Conservation (phyloP, 305 asterid genomes). For the Fraxinus velutina region DNA sequence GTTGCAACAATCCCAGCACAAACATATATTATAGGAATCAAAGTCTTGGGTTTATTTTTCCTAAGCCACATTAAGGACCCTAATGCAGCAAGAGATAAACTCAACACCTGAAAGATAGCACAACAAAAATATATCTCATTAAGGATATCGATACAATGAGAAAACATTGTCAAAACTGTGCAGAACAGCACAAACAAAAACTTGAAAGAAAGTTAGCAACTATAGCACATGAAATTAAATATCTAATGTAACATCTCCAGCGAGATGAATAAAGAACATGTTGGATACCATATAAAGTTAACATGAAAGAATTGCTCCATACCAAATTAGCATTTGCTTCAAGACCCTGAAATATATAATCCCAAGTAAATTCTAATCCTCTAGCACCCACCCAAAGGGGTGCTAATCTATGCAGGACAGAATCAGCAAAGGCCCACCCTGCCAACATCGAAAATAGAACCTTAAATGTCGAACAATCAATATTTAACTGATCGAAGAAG, state of each 20-base stretch:
- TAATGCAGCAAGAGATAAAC: conserved; percentile 88
- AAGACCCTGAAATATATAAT: conserved; percentile 83
- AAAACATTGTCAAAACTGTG: background rate
- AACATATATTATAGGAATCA: conserved; percentile 80
- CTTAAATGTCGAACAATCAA: conserved; percentile 1
- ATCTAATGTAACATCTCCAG: background rate
- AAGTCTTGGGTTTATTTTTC: conserved; percentile 87
- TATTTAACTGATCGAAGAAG: background rate
- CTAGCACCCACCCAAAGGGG: conserved; percentile 99
- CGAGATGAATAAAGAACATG: background rate
- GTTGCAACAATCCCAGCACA: conserved; percentile 87
- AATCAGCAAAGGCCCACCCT: conserved; percentile 99
- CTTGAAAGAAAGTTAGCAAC: background rate
- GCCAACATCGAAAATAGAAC: conserved; percentile 22
- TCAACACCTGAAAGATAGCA: conserved; percentile 55
- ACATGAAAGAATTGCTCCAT: conserved; percentile 16
- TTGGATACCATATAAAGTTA: background rate
- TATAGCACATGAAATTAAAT: background rate
- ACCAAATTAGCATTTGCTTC: conserved; percentile 98
- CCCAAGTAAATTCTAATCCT: conserved; percentile 98
- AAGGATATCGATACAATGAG: background rate
- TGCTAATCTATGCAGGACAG: conserved; percentile 89
- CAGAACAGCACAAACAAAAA: background rate
- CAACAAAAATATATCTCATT: background rate
- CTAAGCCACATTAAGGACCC: conserved; percentile 94